Evolutionary conservation across 306 rosid genomes (phyloP).

Genomic region (Purshia tridentata): DNA sequence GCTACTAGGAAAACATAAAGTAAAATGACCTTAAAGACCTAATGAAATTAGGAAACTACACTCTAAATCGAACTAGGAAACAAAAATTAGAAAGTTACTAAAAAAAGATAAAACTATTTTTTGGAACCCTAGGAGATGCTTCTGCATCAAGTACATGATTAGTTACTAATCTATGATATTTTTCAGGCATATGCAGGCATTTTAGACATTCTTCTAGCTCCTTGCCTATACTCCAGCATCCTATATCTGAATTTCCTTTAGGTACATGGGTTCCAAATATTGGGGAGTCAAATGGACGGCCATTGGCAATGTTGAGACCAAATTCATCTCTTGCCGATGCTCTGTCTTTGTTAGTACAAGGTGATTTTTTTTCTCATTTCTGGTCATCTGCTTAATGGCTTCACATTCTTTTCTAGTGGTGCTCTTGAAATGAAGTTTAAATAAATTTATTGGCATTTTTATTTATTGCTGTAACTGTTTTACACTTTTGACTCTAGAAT

Average conservation of each 20-base stretch:
- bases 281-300: slow-evolving; percentile 64
- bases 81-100: too few relatives aligned
- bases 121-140: too few relatives aligned
- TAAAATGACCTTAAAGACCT: too few relatives aligned
- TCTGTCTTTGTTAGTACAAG: slow-evolving; percentile 68
- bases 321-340: slow-evolving; percentile 69
- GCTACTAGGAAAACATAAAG: too few relatives aligned
- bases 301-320: slow-evolving; percentile 70
- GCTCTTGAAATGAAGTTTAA: background rate
- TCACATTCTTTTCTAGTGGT: background rate
- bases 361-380: slow-evolving; percentile 40
- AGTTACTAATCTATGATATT: slow-evolving; percentile 40
- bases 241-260: slow-evolving; percentile 67
- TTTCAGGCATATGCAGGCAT: slow-evolving; percentile 82
- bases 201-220: slow-evolving; percentile 66
- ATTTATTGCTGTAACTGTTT: background rate
- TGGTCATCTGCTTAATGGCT: background rate
- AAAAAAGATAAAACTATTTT: too few relatives aligned
- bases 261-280: slow-evolving; percentile 86
- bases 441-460: too few relatives aligned
- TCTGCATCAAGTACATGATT: slow-evolving; percentile 25
- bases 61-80: too few relatives aligned
- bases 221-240: slow-evolving; percentile 77
- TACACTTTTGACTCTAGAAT: slow-evolving; percentile 2
- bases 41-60: too few relatives aligned